These are phyloP conservation scores for Rosa lucieae DNA, from an alignment of 306 rosid genomes.

Conservation along the genomic window DNA sequence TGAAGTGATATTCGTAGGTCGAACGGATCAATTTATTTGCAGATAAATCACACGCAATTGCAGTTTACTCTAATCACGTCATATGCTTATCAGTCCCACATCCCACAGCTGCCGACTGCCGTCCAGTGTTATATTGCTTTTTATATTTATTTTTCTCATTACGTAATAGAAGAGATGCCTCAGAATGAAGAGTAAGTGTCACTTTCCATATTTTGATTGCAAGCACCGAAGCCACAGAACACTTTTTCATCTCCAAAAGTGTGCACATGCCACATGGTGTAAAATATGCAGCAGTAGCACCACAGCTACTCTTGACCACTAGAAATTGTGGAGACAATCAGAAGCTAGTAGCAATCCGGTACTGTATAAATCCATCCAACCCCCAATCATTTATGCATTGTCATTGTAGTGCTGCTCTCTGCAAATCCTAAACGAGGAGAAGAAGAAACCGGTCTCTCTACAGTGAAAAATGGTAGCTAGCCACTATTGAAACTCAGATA, in stretches of 20 bases:
- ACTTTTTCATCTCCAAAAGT: constrained; percentile 15
- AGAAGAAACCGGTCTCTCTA: not conserved
- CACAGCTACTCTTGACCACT: constrained; percentile 22
- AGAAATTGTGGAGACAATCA: constrained; percentile 36
- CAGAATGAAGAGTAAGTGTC: constrained; percentile 24
- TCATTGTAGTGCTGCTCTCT: constrained; percentile 3
- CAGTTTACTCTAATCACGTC: not conserved
- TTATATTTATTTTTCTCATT: not conserved
- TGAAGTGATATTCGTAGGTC: not conserved
- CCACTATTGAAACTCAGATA: constrained; percentile 3
- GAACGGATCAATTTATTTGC: not conserved
- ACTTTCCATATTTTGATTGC: constrained; percentile 27
- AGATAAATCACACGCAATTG: not conserved
- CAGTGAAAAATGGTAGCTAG: constrained; percentile 51
- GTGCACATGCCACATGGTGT: constrained; percentile 1
- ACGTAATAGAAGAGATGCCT: constrained; percentile 4
- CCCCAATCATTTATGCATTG: constrained; percentile 26
- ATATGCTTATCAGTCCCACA: not conserved
- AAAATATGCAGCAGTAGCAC: not conserved
- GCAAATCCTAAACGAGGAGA: not conserved
- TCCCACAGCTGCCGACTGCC: not conserved
- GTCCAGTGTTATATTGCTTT: not conserved
- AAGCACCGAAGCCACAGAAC: constrained; percentile 35
- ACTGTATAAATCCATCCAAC: constrained; percentile 7
- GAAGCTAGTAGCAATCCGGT: constrained; percentile 10